Evolutionary conservation across 805 yeast species (phyloP).

Genomic region (Saturnispora kantuleensis): DNA sequence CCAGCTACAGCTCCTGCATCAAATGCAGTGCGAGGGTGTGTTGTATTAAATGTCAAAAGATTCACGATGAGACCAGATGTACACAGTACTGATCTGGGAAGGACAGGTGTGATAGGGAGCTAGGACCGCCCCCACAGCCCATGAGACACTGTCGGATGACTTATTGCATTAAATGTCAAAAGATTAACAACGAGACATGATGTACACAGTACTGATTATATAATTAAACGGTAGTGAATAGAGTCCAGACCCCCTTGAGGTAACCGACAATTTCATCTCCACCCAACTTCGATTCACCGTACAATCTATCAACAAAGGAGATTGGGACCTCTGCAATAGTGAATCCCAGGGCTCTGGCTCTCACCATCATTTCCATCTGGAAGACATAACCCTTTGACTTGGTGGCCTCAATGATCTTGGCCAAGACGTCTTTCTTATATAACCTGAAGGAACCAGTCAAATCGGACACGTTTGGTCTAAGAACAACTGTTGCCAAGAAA

Average conservation of each 20-base stretch:
- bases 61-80: slow-evolving; percentile 38
- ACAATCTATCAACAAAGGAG: slow-evolving; percentile 66
- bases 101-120: too few relatives aligned
- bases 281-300: slow-evolving; percentile 71
- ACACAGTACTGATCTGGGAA: slow-evolving; percentile 18
- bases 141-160: slow-evolving; percentile 32
- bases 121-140: background rate
- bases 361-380: slow-evolving; percentile 85
- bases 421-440: slow-evolving; percentile 60
- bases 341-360: slow-evolving; percentile 67
- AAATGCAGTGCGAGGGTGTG: slow-evolving; percentile 35
- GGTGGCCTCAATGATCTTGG: slow-evolving; percentile 56
- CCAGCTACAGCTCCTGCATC: slow-evolving; percentile 32
- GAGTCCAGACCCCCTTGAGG: slow-evolving; percentile 64
- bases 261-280: slow-evolving; percentile 76
- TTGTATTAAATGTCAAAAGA: slow-evolving; percentile 29
- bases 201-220: background rate
- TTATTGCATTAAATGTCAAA: slow-evolving; percentile 32
- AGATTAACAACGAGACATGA: slow-evolving; percentile 25
- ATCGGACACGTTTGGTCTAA: slow-evolving; percentile 65
- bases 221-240: slow-evolving; percentile 48
- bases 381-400: slow-evolving; percentile 72
- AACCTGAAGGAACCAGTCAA: slow-evolving; percentile 70
- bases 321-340: slow-evolving; percentile 73
- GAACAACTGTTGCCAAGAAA: slow-evolving; percentile 60